phyloP scores from a whole-genome alignment of 805 yeast species.

The Candida peoriensis region DNA sequence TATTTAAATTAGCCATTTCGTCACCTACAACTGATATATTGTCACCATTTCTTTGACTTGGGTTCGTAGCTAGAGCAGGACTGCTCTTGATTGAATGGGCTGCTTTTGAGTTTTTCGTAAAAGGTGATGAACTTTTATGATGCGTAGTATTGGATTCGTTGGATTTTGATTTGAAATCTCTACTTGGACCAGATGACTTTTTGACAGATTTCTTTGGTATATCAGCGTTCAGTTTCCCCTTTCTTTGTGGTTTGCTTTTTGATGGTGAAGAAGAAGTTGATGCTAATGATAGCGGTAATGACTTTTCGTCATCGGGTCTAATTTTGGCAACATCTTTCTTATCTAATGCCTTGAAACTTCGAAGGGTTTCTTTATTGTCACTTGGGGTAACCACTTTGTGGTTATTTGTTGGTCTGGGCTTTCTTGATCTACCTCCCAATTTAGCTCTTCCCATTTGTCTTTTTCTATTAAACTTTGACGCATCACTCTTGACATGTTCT shows the following conservation, averaged over 20 bases:
- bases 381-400: conserved; percentile 34
- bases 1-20: no score
- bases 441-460: conserved; percentile 34
- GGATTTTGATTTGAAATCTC: no score
- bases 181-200: no score
- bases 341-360: conserved; percentile 30
- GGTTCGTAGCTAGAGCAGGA: no score
- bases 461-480: conserved; percentile 18
- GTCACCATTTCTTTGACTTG: no score
- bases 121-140: no score
- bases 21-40: no score
- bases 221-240: not conserved
- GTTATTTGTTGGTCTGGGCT: conserved; percentile 13
- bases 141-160: no score
- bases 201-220: no score
- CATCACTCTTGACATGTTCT: conserved; percentile 24
- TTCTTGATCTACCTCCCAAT: conserved; percentile 13
- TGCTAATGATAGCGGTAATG: not conserved
- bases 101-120: no score
- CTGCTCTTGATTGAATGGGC: no score
- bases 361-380: conserved; percentile 34
- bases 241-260: conserved; percentile 1
- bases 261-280: not conserved
- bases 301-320: conserved; percentile 18
- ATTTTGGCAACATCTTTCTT: conserved; percentile 19